Evolutionary conservation across 345 rosid species (phyloP).

Genomic region (Bruguiera parviflora): DNA sequence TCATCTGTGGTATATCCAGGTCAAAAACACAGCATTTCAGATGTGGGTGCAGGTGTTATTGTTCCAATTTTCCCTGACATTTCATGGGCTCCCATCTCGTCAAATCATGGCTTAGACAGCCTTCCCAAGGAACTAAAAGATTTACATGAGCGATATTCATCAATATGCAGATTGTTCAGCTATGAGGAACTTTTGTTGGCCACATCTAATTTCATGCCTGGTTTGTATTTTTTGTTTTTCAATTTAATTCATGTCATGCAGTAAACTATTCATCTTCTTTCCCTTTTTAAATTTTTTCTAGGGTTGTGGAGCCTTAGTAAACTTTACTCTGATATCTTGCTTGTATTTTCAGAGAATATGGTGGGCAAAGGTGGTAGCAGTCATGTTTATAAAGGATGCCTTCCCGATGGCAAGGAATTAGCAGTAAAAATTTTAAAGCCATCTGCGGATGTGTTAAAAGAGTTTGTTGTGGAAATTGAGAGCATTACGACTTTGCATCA

Average conservation of each 20-base stretch:
- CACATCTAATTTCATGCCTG: conserved; percentile 64
- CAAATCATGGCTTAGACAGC: conserved; percentile 29
- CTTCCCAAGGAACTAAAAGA: conserved; percentile 61
- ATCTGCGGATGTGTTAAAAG: conserved; percentile 57
- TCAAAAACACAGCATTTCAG: conserved; percentile 40
- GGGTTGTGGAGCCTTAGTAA: conserved; percentile 1
- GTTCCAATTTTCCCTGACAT: conserved; percentile 41
- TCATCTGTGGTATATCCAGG: conserved; percentile 61
- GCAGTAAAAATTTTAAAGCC: conserved; percentile 88
- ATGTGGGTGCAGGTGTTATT: conserved; percentile 45
- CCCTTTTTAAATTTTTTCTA: too few species aligned
- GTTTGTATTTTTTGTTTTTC: conserved; percentile 27
- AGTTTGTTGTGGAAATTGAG: conserved; percentile 77
- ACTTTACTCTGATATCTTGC: neutral
- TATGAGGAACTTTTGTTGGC: conserved; percentile 69
- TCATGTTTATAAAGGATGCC: conserved; percentile 74
- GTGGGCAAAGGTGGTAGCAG: conserved; percentile 96
- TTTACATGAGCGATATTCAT: conserved; percentile 63
- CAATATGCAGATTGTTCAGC: conserved; percentile 76
- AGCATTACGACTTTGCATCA: conserved; percentile 68
- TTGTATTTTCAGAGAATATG: conserved; percentile 60
- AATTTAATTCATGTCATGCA: neutral
- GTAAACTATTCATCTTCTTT: neutral
- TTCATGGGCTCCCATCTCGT: conserved; percentile 40
- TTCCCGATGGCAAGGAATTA: conserved; percentile 83